Evolutionary conservation across 2,329 filamentous ascomycete genomes (phyloP), one percentile per base, ranked within the genome.

Genomic region (Claviceps lovelessii): DNA sequence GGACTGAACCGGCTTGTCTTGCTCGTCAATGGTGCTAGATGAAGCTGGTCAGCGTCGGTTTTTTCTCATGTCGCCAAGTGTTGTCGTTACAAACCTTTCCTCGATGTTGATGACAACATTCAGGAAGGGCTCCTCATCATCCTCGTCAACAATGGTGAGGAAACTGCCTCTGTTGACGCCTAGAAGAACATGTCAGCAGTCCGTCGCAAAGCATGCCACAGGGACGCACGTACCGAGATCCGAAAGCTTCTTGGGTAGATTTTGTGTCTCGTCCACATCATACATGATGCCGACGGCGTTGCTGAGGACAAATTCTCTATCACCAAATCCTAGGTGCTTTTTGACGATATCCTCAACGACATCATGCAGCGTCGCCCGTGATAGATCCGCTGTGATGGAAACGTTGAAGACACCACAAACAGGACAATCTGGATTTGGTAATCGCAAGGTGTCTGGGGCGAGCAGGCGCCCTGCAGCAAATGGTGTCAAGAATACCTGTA

Each of bases 201-300:
- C 11, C 7, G 19, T 44, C 8, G 13, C 29, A 51, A 15, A 19
- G 19, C 17, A 23, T 23, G n/a, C 7, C 29, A 33, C 28, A 33
- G 7, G 23, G 23, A 15, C 35, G 39, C 19, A 44, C 72, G 61
- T 73, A 80, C 81, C 87, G 9, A 96, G 76, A 23, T 95, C 87
- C 31, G 70, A 76, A 52, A 98, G 77, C 57, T 86, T 90, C 73
- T 89, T 94, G 1, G 75, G 69, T 1, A 97, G 73, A 62, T 96
- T 94, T 55, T 94, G 88, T 5, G 88, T 88, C 63, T 95, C 81
- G 55, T 97, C 93, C 0, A 84, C 80, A 63, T 97, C 93, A 63
- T 95, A 97, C 46, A 97, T 76, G n/a, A 90, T 76, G 52, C 85
- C 85, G 10, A 79, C 74, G 7, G 89, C 84, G 55, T 80, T 89